A percentile compares a stretch with the other conserved stretches of the same genome.
These are phyloP conservation scores for Malus hybrid DNA, from an alignment of 331 rosid genomes.

Conservation along the genomic window DNA sequence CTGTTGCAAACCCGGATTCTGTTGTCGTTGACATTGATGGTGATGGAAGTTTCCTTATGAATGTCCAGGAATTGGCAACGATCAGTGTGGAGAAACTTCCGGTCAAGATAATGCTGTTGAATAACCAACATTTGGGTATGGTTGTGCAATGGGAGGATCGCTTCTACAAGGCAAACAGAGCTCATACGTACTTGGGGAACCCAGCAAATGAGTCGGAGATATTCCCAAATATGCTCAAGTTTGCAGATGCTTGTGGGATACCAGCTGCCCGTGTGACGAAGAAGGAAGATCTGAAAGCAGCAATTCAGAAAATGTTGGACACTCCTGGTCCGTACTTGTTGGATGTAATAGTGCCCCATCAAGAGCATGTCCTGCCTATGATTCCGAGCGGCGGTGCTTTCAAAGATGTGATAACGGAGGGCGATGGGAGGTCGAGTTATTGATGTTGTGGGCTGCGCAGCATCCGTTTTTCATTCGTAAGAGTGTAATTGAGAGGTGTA, in stretches of 20 bases:
- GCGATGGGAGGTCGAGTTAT: slow-evolving; percentile 59
- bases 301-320: slow-evolving; percentile 69
- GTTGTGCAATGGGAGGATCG: slow-evolving; percentile 88
- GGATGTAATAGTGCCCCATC: slow-evolving; percentile 85
- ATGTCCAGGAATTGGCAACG: slow-evolving; percentile 74
- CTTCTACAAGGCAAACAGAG: slow-evolving; percentile 73
- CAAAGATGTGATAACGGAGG: slow-evolving; percentile 72
- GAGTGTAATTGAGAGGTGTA: slow-evolving; percentile 4
- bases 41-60: slow-evolving; percentile 81
- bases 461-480: not conserved
- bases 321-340: slow-evolving; percentile 73
- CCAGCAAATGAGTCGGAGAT: slow-evolving; percentile 53
- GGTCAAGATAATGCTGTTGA: slow-evolving; percentile 52
- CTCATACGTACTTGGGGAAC: slow-evolving; percentile 67
- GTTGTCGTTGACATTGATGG: slow-evolving; percentile 75
- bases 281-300: slow-evolving; percentile 52
- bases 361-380: slow-evolving; percentile 90
- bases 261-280: slow-evolving; percentile 56
- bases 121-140: slow-evolving; percentile 89
- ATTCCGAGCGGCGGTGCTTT: slow-evolving; percentile 82
- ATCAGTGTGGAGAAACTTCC: slow-evolving; percentile 71
- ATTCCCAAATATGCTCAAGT: slow-evolving; percentile 65
- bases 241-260: slow-evolving; percentile 72
- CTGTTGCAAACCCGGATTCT: slow-evolving; percentile 57
- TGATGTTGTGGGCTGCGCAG: slow-evolving; percentile 4